Evolutionary conservation across 805 yeast genomes (phyloP).

Genomic region (Jamesozyma piceae): DNA sequence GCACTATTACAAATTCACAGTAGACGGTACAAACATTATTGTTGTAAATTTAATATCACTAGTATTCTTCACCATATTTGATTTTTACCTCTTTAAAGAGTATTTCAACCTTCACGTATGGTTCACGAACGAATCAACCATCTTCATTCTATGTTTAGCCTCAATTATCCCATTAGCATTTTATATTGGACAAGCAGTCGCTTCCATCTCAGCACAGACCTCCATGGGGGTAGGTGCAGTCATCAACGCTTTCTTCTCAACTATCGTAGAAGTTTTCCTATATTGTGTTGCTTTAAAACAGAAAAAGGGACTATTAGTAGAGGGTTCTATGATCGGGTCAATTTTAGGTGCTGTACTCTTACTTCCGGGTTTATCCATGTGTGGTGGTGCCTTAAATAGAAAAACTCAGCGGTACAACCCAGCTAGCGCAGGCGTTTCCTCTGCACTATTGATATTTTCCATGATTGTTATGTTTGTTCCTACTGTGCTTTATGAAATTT

Average conservation of each 20-base stretch:
- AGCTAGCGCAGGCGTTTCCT: slow-evolving; percentile 91
- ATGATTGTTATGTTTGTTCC: slow-evolving; percentile 89
- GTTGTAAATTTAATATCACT: slow-evolving; percentile 74
- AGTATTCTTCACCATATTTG: slow-evolving; percentile 74
- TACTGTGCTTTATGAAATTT: slow-evolving; percentile 78
- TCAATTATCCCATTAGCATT: slow-evolving; percentile 92
- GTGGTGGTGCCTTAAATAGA: slow-evolving; percentile 88
- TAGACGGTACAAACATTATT: slow-evolving; percentile 91
- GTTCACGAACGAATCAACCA: slow-evolving; percentile 49
- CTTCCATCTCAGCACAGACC: slow-evolving; percentile 95
- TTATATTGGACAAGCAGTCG: slow-evolving; percentile 98
- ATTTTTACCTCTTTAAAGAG: slow-evolving; percentile 56
- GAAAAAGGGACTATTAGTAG: slow-evolving; percentile 80
- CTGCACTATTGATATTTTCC: slow-evolving; percentile 89
- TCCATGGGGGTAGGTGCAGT: slow-evolving; percentile 99
- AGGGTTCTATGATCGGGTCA: slow-evolving; percentile 92
- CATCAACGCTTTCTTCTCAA: slow-evolving; percentile 93
- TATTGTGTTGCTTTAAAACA: slow-evolving; percentile 87
- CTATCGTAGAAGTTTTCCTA: slow-evolving; percentile 84
- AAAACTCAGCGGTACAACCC: slow-evolving; percentile 96
- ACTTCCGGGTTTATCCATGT: slow-evolving; percentile 92
- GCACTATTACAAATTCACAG: slow-evolving; percentile 91
- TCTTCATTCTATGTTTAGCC: slow-evolving; percentile 67
- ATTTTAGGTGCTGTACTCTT: slow-evolving; percentile 85
- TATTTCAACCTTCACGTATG: slow-evolving; percentile 27